Base-by-base conservation (phyloP, 2,329 filamentous ascomycete genomes). In the Aspergillus oerlinghausenensis region DNA sequence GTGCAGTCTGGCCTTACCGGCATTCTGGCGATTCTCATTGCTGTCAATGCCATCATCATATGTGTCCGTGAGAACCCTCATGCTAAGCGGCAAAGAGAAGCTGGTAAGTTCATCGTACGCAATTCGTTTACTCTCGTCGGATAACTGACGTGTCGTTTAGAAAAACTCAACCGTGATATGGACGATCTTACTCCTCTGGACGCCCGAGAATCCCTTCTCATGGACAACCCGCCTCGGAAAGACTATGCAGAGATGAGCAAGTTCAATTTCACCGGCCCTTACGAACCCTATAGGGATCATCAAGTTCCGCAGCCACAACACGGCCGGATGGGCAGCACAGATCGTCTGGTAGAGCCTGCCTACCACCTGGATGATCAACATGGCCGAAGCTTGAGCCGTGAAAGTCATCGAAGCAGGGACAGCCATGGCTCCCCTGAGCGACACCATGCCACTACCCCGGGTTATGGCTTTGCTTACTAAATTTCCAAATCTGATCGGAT, bases 21-120 rank as follows among this genome's bases (percentile, higher is more conserved):
- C 60, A 75, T 91, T 25, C 80, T 99, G 55, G 92, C 90, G 3
- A 88, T 97, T 52, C 81, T 97, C 29, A 96, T 99, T 65, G 83
- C 84, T 10, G 89, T 92, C 78, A 97, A 97, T 70, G 90, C 90
- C 49, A 85, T 97, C 69, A 89, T 90, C 65, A 83, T 86, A 52
- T 92, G 87, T 76, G 86, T 86, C 82, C 89, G 88, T 71, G 84
- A 92, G 77, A 97, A 97, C 77, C 92, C 93, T 3, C 93, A 97
- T 75, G 86, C 89, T 62, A 88, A 88, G 81, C 87, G 87, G 68
- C 87, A 90, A 76, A 96, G 95, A 83, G 90, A 93, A 77, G 85
- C 90, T 73, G 90, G 90, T 90, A 89, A 84, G 87, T 79, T 17
- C 17, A 10, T 23, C 14, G 45, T 9, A 19, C 42, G 42, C 23